Evolutionary conservation across 2,329 filamentous ascomycete genomes (phyloP).

Genomic region (Microcera coccophila): DNA sequence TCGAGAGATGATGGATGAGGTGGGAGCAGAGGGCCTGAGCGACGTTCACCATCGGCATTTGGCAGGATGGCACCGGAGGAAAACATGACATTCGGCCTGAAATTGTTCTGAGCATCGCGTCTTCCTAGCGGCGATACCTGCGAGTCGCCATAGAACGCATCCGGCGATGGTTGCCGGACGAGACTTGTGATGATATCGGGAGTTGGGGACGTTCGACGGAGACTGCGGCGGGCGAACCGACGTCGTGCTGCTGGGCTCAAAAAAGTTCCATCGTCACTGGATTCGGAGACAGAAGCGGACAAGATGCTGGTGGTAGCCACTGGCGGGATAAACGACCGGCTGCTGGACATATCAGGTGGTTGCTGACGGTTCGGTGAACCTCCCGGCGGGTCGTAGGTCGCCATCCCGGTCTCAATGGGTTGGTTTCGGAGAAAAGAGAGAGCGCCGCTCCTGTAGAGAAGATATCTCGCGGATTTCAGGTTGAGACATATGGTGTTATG

Average conservation of each 20-base stretch:
- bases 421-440: background rate
- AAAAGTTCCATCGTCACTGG: constrained; percentile 35
- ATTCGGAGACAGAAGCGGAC: constrained; percentile 29
- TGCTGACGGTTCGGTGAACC: constrained; percentile 1
- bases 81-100: constrained; percentile 11
- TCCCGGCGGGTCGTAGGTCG: background rate
- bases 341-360: constrained; percentile 5
- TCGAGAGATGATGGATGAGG: constrained; percentile 39
- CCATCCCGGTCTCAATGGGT: background rate
- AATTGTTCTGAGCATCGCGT: constrained; percentile 14
- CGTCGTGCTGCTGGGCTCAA: constrained; percentile 35
- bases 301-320: constrained; percentile 6
- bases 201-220: constrained; percentile 34
- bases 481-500: constrained; percentile 2
- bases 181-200: constrained; percentile 40
- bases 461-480: background rate
- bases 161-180: constrained; percentile 37
- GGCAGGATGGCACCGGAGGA: constrained; percentile 17
- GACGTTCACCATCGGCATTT: constrained; percentile 25
- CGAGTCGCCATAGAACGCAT: constrained; percentile 30
- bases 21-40: constrained; percentile 33
- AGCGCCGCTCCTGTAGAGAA: background rate
- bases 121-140: constrained; percentile 24
- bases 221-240: constrained; percentile 35
- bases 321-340: constrained; percentile 11